Conservation (phyloP, 345 rosid species). For the Hibiscus trionum region DNA sequence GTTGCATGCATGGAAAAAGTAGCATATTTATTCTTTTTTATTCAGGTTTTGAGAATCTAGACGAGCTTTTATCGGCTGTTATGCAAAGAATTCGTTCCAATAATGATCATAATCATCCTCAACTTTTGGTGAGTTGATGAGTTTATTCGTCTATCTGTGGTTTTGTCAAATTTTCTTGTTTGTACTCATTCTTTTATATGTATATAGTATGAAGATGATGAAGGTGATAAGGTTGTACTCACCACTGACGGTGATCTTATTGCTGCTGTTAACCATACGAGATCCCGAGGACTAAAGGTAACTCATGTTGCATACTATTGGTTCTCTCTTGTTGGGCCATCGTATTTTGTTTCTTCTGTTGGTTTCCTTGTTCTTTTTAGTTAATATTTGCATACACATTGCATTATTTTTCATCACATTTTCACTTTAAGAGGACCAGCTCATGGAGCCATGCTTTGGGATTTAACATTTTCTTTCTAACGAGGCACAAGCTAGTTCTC, state of each 20-base stretch:
- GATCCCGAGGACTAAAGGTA: conserved; percentile 73
- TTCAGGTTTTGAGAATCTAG: conserved; percentile 56
- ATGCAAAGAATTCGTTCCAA: conserved; percentile 59
- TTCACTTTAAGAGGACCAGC: neutral
- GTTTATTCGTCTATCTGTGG: neutral
- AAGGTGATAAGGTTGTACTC: conserved; percentile 85
- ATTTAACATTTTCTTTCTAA: neutral
- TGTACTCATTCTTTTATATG: neutral
- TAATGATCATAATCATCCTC: conserved; percentile 41
- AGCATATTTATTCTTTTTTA: neutral
- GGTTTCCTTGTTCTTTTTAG: neutral
- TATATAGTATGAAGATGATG: conserved; percentile 78
- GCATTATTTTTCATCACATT: neutral
- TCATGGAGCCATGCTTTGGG: too few species aligned
- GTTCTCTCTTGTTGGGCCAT: neutral
- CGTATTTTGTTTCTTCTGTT: neutral
- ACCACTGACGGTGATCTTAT: conserved; percentile 65
- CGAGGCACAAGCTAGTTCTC: neutral
- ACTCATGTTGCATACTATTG: neutral
- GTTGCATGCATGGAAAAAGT: neutral
- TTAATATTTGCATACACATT: neutral
- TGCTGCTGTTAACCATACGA: conserved; percentile 63
- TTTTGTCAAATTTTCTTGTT: neutral
- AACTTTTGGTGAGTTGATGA: conserved; percentile 51
- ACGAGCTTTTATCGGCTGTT: conserved; percentile 55